Percentiles rank a stretch among this genome's conserved stretches.
These are phyloP conservation scores for Ophiosphaerella narmari DNA, from an alignment of 2,329 filamentous ascomycete species.

Conservation along the genomic window DNA sequence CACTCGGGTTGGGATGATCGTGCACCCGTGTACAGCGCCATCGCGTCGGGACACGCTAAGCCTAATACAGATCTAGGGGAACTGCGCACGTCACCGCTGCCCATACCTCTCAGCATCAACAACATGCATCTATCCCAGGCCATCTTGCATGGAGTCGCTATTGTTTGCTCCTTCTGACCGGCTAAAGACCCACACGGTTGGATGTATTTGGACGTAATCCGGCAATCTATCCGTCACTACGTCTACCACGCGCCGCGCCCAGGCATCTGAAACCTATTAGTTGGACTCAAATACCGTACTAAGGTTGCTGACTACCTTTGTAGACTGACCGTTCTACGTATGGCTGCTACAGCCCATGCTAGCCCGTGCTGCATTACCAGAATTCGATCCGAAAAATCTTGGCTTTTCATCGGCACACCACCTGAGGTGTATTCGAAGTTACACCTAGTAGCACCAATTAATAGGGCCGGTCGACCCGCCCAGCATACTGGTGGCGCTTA, in stretches of 20 bases:
- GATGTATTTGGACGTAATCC: no score
- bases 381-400: no score
- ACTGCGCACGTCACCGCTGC: conserved; percentile 13
- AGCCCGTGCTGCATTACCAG: not conserved
- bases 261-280: conserved; percentile 1
- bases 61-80: conserved; percentile 20
- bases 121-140: not conserved
- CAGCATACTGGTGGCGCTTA: conserved; percentile 12
- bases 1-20: conserved; percentile 13
- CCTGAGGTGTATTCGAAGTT: not conserved
- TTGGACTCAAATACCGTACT: not conserved
- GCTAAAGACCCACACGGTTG: not conserved
- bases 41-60: conserved; percentile 7
- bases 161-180: not conserved
- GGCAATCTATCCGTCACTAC: no score
- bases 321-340: no score
- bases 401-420: not conserved
- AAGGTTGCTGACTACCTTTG: no score
- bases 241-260: no score
- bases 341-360: no score
- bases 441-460: conserved; percentile 1
- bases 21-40: conserved; percentile 10
- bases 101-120: conserved; percentile 11
- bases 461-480: conserved; percentile 4
- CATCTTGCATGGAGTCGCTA: conserved; percentile 7